Evolutionary conservation across 805 yeast genomes (phyloP).

Genomic region (Wickerhamomyces mucosus): DNA sequence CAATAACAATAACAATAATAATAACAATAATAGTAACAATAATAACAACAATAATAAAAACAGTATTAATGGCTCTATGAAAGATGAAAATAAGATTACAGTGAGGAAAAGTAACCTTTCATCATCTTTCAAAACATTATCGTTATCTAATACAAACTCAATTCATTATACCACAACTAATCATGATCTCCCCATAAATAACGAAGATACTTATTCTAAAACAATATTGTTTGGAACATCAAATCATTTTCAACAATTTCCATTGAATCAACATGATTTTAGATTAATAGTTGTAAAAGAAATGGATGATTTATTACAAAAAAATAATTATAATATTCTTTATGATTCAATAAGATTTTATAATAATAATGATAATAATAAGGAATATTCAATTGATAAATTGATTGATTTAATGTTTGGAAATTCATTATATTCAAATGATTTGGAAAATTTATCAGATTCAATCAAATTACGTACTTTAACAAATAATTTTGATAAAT

Average conservation of each 20-base stretch:
- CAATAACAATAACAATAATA: not conserved
- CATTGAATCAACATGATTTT: constrained; percentile 15
- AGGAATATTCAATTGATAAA: constrained; percentile 11
- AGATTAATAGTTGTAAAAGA: constrained; percentile 28
- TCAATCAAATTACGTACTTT: constrained; percentile 20
- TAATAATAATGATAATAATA: not conserved
- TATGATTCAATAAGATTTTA: constrained; percentile 21
- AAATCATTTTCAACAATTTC: constrained; percentile 3
- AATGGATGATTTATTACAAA: constrained; percentile 26
- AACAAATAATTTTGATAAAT: constrained; percentile 20
- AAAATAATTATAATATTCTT: constrained; percentile 24
- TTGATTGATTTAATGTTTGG: constrained; percentile 31
- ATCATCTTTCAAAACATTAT: not conserved
- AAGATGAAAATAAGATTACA: not conserved
- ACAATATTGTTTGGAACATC: constrained; percentile 19
- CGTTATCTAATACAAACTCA: not conserved
- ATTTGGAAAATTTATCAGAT: constrained; percentile 19
- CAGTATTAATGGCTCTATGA: too few relatives aligned
- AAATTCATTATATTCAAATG: constrained; percentile 22
- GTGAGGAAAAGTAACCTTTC: not conserved
- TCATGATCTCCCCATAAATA: not conserved
- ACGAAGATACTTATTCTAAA: constrained; percentile 19
- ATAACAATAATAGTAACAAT: not conserved
- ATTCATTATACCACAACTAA: not conserved
- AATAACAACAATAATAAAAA: not conserved